Evolutionary conservation across 2,329 filamentous ascomycete species (phyloP).

Genomic region (Exophiala mesophila): DNA sequence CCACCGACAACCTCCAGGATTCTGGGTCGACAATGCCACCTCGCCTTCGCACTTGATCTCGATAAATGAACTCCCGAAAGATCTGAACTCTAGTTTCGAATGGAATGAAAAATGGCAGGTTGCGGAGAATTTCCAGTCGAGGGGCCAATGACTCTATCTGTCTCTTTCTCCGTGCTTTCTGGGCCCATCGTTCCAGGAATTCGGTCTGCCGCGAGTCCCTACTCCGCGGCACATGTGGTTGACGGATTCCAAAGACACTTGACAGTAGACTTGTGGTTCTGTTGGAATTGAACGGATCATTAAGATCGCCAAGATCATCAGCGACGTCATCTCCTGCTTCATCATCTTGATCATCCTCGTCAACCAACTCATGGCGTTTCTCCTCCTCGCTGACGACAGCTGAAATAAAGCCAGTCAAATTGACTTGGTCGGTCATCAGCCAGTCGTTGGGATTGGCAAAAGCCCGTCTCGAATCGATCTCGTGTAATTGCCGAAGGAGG

Average conservation of each 20-base stretch:
- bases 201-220: conserved; percentile 19
- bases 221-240: conserved; percentile 21
- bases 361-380: conserved; percentile 63
- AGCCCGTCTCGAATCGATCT: conserved; percentile 80
- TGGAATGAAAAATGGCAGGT: conserved; percentile 95
- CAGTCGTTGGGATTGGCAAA: conserved; percentile 84
- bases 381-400: conserved; percentile 87
- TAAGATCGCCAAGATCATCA: conserved; percentile 40
- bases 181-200: conserved; percentile 15
- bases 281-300: conserved; percentile 40
- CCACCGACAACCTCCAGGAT: conserved; percentile 62
- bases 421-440: conserved; percentile 84
- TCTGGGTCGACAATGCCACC: conserved; percentile 67
- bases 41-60: conserved; percentile 71
- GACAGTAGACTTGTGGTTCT: conserved; percentile 27
- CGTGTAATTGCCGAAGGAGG: conserved; percentile 81
- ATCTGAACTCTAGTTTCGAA: conserved; percentile 88
- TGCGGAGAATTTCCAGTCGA: conserved; percentile 81
- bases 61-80: conserved; percentile 83
- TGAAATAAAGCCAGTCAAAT: conserved; percentile 82
- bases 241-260: conserved; percentile 24
- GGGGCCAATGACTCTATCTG: conserved; percentile 76
- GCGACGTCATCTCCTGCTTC: conserved; percentile 51
- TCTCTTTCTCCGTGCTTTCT: conserved; percentile 60
- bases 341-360: conserved; percentile 57